Evolutionary conservation across 257 asterid genomes (phyloP).

Genomic region (Gentiana straminea): DNA sequence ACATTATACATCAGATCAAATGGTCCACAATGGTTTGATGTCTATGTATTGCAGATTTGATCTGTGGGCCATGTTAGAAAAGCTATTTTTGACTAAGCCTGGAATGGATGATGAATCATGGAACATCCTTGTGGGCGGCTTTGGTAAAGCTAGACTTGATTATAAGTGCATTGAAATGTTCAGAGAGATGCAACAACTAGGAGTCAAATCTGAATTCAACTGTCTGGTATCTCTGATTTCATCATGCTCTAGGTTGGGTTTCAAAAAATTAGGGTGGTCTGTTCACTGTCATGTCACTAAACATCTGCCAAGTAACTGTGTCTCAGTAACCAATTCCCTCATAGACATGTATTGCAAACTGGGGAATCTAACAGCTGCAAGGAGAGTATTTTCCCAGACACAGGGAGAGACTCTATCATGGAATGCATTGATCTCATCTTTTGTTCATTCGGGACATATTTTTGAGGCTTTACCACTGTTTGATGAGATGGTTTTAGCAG

Average conservation of each 20-base stretch:
- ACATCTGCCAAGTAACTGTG: constrained; percentile 22
- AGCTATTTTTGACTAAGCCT: constrained; percentile 24
- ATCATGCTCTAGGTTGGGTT: constrained; percentile 51
- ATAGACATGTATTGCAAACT: constrained; percentile 59
- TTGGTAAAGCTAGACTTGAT: constrained; percentile 49
- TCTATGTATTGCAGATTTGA: constrained; percentile 68
- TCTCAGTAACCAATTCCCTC: constrained; percentile 52
- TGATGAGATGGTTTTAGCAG: constrained; percentile 40
- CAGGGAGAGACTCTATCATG: constrained; percentile 44
- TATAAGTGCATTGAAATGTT: constrained; percentile 40
- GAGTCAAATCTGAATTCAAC: constrained; percentile 29
- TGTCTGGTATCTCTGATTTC: constrained; percentile 46
- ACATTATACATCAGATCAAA: constrained; percentile 24
- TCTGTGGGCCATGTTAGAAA: constrained; percentile 32
- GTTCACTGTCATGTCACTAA: constrained; percentile 50
- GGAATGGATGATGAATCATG: constrained; percentile 40
- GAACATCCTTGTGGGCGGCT: constrained; percentile 47
- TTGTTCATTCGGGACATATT: constrained; percentile 28
- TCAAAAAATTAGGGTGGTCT: constrained; percentile 33
- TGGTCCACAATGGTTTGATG: constrained; percentile 36
- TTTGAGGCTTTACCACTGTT: constrained; percentile 42
- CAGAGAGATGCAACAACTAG: constrained; percentile 47
- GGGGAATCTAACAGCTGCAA: constrained; percentile 30
- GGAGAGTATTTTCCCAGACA: constrained; percentile 28
- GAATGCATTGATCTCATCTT: constrained; percentile 58